Conservation (phyloP, 495 filamentous ascomycete species). For the Pseudoneurospora amorphoporcata region DNA sequence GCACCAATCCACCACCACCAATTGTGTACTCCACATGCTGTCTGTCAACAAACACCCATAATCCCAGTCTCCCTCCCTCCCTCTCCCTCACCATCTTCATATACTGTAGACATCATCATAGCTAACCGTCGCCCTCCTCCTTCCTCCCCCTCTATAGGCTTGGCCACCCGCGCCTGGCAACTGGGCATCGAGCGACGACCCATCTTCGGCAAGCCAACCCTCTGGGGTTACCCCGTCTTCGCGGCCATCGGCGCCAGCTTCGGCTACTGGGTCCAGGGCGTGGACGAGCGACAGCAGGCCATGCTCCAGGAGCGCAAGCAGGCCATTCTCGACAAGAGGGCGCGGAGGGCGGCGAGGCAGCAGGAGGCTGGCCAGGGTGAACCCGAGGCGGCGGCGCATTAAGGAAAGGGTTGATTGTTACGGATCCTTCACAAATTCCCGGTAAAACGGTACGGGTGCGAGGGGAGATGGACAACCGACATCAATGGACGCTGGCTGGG, state of each 20-base stretch:
- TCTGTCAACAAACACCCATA: background rate
- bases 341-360: conserved; percentile 57
- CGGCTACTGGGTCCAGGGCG: conserved; percentile 89
- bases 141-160: conserved; percentile 42
- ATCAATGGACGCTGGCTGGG: background rate
- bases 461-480: background rate
- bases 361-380: conserved; percentile 12
- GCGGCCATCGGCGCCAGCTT: conserved; percentile 76
- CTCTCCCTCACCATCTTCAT: background rate
- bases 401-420: background rate
- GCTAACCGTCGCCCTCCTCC: background rate
- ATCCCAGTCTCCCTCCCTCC: background rate
- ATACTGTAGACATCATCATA: background rate
- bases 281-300: conserved; percentile 66
- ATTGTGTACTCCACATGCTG: background rate
- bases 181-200: conserved; percentile 98
- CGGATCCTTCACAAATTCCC: background rate
- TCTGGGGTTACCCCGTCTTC: conserved; percentile 91
- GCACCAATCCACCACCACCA: background rate
- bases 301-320: conserved; percentile 67
- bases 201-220: conserved; percentile 62
- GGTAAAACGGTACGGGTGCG: background rate
- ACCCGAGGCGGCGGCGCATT: conserved; percentile 19
- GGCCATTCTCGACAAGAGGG: conserved; percentile 77
- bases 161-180: conserved; percentile 87